Evolutionary conservation across 768 basidiomycete species (phyloP), one percentile per base, ranked within the genome.

Genomic region (Boletus eberwhitei): DNA sequence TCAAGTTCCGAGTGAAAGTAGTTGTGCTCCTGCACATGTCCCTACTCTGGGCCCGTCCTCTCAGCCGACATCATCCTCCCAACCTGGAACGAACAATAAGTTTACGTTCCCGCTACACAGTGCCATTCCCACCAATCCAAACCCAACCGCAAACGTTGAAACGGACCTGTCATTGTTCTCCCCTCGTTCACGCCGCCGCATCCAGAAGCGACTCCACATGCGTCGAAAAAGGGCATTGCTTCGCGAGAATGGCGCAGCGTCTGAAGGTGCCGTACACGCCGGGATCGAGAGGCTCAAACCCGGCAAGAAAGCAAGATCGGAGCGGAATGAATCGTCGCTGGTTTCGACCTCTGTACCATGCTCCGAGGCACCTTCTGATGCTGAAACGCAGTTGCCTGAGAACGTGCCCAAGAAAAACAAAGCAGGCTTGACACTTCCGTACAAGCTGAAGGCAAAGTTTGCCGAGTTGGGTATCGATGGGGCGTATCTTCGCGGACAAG

Each of bases 141-240:
- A 50, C 19, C 40, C 32, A 6, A 9, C 52, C 19, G 24, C 26
- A 24, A 60, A 48, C 3, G 50, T 43, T 36, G 50, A 55, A 5
- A n/a, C 58, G 29, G 65, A 65, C 42, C 44, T 66, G 17, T 57
- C 58, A n/a, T 49, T 50, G 31, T 71, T 79, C 21, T 80, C 76
- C 19, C 82, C 84, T 1, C 62, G 59, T 2, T 74, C 79, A 9
- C 82, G 82, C 8, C 79, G 83, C 34, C 82, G 79, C n/a, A 58
- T 81, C 22, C 71, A 72, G 54, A 88, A 88, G 54, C 76, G 87
- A 37, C 71, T 90, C 7, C 80, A 87, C 59, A 90, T 90, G 88
- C 82, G 88, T 6, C 79, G 81, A 29, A 84, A 81, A 64, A 79
- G 88, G 40, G 87, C 88, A 4, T 69, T 74, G 29, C 68, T 74